Conservation (phyloP, 2,329 filamentous ascomycete species). For the Neodidymelliopsis sp. region DNA sequence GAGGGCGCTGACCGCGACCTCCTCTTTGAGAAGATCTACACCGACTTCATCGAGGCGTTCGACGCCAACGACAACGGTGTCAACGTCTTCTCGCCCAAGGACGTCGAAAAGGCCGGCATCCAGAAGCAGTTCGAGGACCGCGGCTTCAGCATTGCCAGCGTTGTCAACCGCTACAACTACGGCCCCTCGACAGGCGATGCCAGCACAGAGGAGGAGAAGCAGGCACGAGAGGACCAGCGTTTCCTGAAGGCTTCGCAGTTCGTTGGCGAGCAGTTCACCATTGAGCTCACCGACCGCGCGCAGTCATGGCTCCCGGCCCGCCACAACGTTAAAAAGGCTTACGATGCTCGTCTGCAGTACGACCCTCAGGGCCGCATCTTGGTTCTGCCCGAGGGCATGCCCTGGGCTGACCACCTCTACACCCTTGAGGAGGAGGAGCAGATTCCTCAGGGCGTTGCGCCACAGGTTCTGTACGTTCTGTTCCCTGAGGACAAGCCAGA, state of each 20-base stretch:
- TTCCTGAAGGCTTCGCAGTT: conserved; percentile 80
- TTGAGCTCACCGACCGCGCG: conserved; percentile 78
- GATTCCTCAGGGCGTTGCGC: conserved; percentile 51
- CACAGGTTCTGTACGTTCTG: conserved; percentile 82
- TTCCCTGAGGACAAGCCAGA: conserved; percentile 83
- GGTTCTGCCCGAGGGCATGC: conserved; percentile 78
- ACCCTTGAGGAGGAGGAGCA: conserved; percentile 71
- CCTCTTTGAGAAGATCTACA: conserved; percentile 89
- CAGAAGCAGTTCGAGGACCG: conserved; percentile 84
- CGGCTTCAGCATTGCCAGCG: conserved; percentile 82
- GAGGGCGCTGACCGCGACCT: conserved; percentile 73
- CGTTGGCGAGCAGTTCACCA: conserved; percentile 88
- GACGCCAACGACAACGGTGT: conserved; percentile 99
- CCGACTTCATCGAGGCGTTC: conserved; percentile 91
- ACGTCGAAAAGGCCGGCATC: conserved; percentile 72
- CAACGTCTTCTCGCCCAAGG: conserved; percentile 76
- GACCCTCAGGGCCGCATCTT: conserved; percentile 81
- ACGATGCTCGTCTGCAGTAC: conserved; percentile 70
- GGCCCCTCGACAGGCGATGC: conserved; percentile 53
- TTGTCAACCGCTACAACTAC: conserved; percentile 88
- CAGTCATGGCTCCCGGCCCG: conserved; percentile 87
- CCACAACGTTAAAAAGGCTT: conserved; percentile 77
- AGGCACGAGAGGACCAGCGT: conserved; percentile 79
- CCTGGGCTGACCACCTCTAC: conserved; percentile 98
- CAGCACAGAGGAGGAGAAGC: conserved; percentile 54